A percentile compares a stretch with the other conserved stretches of the same genome.
Evolutionary conservation across 176 grass and related monocot genomes (phyloP).

Genomic region (Typha latifolia): DNA sequence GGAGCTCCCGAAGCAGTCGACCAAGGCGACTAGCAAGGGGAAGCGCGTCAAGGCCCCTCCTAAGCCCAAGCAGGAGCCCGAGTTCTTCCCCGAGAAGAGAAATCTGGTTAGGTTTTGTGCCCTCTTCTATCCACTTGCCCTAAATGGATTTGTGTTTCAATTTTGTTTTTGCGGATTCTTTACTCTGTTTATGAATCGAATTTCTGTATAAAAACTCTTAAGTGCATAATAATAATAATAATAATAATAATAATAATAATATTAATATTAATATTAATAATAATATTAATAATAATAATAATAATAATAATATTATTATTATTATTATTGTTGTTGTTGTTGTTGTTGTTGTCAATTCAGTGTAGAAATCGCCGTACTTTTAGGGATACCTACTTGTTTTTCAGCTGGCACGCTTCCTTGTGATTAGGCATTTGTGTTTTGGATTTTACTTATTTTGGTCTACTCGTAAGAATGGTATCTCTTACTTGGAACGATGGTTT

Average conservation of each 20-base stretch:
- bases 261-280: too few species aligned
- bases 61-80: constrained; percentile 40
- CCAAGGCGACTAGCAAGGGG: constrained; percentile 6
- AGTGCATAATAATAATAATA: too few species aligned
- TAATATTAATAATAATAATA: too few species aligned
- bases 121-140: not conserved
- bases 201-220: not conserved
- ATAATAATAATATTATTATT: too few species aligned
- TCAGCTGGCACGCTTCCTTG: not conserved
- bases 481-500: constrained; percentile 11
- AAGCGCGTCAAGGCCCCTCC: constrained; percentile 27
- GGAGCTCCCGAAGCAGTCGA: constrained; percentile 6
- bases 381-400: not conserved
- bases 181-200: not conserved
- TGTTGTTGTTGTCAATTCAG: too few species aligned
- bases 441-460: not conserved
- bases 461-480: not conserved
- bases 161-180: constrained; percentile 4
- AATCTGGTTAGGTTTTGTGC: constrained; percentile 36
- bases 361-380: too few species aligned
- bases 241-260: too few species aligned
- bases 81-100: constrained; percentile 46
- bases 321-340: too few species aligned
- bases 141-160: not conserved
- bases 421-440: not conserved